These are phyloP conservation scores for Dimargaris cristalligena DNA, from an alignment of 192 early-diverging fungal genomes.

Conservation along the genomic window DNA sequence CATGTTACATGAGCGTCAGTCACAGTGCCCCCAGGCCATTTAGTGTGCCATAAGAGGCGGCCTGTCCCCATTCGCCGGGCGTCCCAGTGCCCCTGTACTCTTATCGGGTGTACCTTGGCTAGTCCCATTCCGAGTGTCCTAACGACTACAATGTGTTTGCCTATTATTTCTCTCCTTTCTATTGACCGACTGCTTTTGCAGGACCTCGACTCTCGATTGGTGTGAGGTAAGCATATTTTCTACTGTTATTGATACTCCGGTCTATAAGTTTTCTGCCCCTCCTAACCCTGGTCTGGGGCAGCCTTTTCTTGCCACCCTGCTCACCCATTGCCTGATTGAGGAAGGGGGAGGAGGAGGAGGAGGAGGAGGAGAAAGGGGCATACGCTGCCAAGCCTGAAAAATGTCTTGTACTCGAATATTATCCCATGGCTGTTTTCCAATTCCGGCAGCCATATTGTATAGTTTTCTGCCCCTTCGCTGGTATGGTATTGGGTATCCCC, in stretches of 20 bases:
- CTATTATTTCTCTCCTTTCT: background rate
- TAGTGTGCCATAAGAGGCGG: no score
- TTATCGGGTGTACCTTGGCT: background rate
- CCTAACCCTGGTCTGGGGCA: background rate
- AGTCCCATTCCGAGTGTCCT: background rate
- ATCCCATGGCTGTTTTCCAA: no score
- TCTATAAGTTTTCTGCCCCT: background rate
- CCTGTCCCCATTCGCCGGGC: background rate
- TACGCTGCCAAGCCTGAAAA: background rate
- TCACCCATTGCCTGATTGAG: background rate
- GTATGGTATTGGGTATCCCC: no score
- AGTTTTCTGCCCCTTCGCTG: no score
- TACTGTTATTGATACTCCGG: background rate
- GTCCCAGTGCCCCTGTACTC: background rate
- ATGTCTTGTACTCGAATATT: background rate
- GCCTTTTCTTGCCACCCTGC: background rate
- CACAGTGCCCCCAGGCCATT: no score
- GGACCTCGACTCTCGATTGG: slow-evolving; percentile 34
- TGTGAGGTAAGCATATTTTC: slow-evolving; percentile 28
- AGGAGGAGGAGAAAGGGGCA: background rate
- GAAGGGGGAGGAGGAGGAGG: background rate
- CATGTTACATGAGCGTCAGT: no score
- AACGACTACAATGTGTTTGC: background rate
- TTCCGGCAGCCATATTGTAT: no score
- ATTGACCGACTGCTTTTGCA: background rate